These are phyloP conservation scores for Penicillium tannophilum DNA, from an alignment of 495 filamentous ascomycete genomes.

Conservation along the genomic window DNA sequence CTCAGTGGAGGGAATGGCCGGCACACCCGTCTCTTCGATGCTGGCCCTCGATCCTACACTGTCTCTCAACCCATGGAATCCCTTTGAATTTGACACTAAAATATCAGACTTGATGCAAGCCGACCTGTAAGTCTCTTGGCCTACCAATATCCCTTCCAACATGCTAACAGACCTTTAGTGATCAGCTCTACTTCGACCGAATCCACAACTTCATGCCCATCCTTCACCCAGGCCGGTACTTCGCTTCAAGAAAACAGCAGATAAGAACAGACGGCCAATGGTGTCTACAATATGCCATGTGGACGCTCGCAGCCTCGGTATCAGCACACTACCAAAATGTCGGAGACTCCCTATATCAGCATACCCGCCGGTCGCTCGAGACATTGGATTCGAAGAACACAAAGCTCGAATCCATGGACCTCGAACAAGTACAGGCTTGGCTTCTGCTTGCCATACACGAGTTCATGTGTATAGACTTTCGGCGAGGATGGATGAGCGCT, in stretches of 20 bases:
- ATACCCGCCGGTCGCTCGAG: background rate
- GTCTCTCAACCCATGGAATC: background rate
- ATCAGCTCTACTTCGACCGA: slow-evolving; percentile 57
- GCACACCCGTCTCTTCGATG: background rate
- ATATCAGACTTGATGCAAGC: background rate
- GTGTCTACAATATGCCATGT: slow-evolving; percentile 55
- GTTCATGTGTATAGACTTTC: slow-evolving; percentile 38
- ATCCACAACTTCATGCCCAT: slow-evolving; percentile 52
- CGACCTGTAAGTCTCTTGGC: background rate
- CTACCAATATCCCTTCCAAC: background rate
- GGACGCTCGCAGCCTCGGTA: slow-evolving; percentile 49
- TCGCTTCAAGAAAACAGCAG: slow-evolving; percentile 15
- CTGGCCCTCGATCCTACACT: background rate
- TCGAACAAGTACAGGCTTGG: slow-evolving; percentile 52
- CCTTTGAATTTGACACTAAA: background rate
- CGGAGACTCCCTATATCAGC: slow-evolving; percentile 40
- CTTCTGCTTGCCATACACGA: slow-evolving; percentile 51
- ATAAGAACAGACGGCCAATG: slow-evolving; percentile 24
- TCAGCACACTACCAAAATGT: slow-evolving; percentile 49
- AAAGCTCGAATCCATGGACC: background rate
- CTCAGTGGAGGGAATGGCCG: slow-evolving; percentile 22
- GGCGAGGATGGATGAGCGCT: slow-evolving; percentile 48
- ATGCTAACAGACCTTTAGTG: slow-evolving; percentile 22
- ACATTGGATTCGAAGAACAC: background rate
- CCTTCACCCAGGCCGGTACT: slow-evolving; percentile 40